Base-by-base conservation (phyloP, 495 filamentous ascomycete species). In the Lophiotrema nucula region DNA sequence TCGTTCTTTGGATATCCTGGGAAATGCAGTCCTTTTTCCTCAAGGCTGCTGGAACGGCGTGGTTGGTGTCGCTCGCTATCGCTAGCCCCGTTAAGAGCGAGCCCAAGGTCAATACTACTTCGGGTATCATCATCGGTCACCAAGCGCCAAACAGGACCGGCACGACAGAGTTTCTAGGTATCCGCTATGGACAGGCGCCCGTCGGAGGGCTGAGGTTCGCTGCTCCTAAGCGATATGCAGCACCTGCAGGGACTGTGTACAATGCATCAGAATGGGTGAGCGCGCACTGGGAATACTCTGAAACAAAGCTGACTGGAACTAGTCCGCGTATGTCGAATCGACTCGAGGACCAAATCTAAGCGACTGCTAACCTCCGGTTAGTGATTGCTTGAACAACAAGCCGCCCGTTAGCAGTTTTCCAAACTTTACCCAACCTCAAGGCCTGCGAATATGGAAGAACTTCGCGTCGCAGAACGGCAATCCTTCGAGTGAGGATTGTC, bases 101-200 rank as follows among this genome's bases (percentile, higher is more conserved):
- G 0, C 44, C 25, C 23, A 42, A 12, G 19, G 61, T 56, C 22
- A 23, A 56, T 13, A 60, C 61, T 2, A 60, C 27, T 18, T 79
- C 69, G 57, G 78, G 77, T 16, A 25, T 64, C 1, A 71, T 82
- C 31, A 61, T 63, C 8, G 80, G 80, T 6, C 79, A 82, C 57
- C 44, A 68, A 13, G 73, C 76, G 1, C 51, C 60, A 16, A 68
- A 72, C 31, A 63, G 60, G 1, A 60, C 68, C 15, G 62, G 66
- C 19, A 77, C 80, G 12, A 60, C 67, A 8, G 77, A 81, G 64
- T 82, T 74, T 58, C 66, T 81, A 19, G 79, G 78, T 10, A 75
- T 82, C 50, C 75, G 71, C 0, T 81, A 72, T 58, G 78, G 75
- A 2, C 47, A 72, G 45, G 70, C 79, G 5, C 77, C 79, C 4